Evolutionary conservation across 805 yeast genomes (phyloP).

Genomic region (Saccharomycopsis guyanensis): DNA sequence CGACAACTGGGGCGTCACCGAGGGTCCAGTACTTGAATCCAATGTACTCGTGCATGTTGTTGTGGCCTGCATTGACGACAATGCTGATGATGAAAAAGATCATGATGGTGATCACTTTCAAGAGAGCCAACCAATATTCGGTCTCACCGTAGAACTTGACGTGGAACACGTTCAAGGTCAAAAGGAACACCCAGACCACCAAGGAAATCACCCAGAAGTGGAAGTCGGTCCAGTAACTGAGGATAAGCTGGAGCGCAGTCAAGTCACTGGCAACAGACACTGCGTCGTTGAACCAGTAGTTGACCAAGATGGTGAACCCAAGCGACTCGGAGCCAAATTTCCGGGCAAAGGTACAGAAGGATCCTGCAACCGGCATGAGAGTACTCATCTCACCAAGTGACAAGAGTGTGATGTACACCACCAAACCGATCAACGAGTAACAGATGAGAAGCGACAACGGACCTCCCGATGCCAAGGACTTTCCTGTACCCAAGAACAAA

Average conservation of each 20-base stretch:
- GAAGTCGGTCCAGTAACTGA: conserved; percentile 54
- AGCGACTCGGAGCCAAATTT: conserved; percentile 60
- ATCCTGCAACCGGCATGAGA: conserved; percentile 54
- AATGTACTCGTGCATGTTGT: conserved; percentile 42
- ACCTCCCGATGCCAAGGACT: conserved; percentile 42
- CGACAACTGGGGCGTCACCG: conserved; percentile 46
- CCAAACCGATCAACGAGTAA: conserved; percentile 40
- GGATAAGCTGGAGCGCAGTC: conserved; percentile 50
- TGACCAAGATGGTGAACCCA: conserved; percentile 67
- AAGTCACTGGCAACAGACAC: conserved; percentile 69
- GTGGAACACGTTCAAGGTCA: conserved; percentile 39
- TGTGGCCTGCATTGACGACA: conserved; percentile 53
- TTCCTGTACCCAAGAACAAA: conserved; percentile 47
- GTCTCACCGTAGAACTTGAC: conserved; percentile 57
- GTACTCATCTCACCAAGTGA: conserved; percentile 79
- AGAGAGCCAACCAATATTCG: conserved; percentile 49
- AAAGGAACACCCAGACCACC: conserved; percentile 45
- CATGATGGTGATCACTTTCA: conserved; percentile 49
- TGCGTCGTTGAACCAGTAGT: conserved; percentile 76
- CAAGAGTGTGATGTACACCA: conserved; percentile 49
- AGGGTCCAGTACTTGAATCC: conserved; percentile 51
- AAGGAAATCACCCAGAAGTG: conserved; percentile 45
- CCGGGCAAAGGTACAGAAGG: conserved; percentile 61
- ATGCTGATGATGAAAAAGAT: conserved; percentile 51
- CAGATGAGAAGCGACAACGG: conserved; percentile 46